Evolutionary conservation across 495 filamentous ascomycete species (phyloP), one percentile per base, ranked within the genome.

Genomic region (Penicillium ochrochloron): DNA sequence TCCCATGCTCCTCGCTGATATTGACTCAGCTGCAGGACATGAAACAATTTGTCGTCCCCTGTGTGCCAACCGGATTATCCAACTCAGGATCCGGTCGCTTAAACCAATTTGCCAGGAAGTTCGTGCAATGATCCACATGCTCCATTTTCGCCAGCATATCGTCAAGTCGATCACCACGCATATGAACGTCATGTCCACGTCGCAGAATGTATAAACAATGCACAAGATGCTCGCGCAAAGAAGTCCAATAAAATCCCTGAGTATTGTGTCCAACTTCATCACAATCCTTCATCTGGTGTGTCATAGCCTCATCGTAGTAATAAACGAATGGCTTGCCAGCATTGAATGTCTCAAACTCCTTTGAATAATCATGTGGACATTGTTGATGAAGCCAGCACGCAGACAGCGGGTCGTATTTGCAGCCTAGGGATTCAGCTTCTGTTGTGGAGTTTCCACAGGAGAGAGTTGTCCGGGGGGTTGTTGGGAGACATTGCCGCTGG

Each of bases 121-220:
- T 48, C 9, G 44, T 48, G 25, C 44, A 48, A 48, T 48, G 44
- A 48, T 48, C 44, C 44, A 48, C 44, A 48, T 48, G 44, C 44
- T 48, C 44, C 44, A 48, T 48, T 12, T 48, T 48, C 0, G 44
- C 19, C 3, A 48, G 44, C 44, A 48, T 48, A 48, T 48, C 44
- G 5, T 48, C 44, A 25, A 48, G 44, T 11, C 44, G 19, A 25
- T 48, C 44, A 1, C 44, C 44, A 12, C 44, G 44, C 44, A 48
- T 48, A 48, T 48, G 19, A 25, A 48, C 19, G 14, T 48, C 44
- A 48, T 48, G 44, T 12, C 44, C 21, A 1, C 44, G 44, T 25
- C 44, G 23, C 44, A 48, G 19, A 48, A 48, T 8, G 12, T 48
- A 48, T 10, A 48, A 12, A 48, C 44, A 48, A 12, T 48, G 44